These are phyloP conservation scores for Kregervanrija pseudodelftensis DNA, from an alignment of 805 yeast genomes.

Conservation along the genomic window DNA sequence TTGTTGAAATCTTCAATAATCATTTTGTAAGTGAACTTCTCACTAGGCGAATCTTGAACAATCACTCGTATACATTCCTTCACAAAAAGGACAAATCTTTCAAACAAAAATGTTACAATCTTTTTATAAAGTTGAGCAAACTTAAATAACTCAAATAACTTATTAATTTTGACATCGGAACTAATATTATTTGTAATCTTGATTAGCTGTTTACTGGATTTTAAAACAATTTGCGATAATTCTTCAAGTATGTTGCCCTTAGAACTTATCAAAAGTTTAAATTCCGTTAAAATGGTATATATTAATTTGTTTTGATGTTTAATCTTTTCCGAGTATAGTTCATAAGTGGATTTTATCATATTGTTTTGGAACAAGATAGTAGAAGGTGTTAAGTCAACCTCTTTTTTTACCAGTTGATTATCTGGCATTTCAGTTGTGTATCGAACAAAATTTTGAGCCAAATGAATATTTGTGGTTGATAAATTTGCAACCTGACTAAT, in stretches of 20 bases:
- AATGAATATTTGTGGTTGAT: conserved; percentile 5
- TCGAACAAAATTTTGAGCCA: conserved; percentile 10
- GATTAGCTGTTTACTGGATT: conserved; percentile 1
- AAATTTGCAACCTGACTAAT: conserved; percentile 11
- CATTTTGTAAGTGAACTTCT: not conserved
- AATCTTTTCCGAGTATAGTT: conserved; percentile 17
- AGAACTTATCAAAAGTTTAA: conserved; percentile 12
- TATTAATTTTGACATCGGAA: no score
- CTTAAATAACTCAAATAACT: not conserved
- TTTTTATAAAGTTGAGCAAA: not conserved
- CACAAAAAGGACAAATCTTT: conserved; percentile 1
- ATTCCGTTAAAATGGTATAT: conserved; percentile 10
- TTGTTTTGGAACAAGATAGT: conserved; percentile 17
- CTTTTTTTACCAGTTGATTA: not conserved
- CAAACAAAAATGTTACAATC: not conserved
- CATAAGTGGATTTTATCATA: conserved; percentile 20
- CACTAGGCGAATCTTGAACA: not conserved
- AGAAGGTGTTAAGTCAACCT: conserved; percentile 15
- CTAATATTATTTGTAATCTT: not conserved
- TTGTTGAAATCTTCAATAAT: not conserved
- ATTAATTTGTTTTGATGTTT: conserved; percentile 12
- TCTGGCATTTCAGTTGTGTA: conserved; percentile 10
- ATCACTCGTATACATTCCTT: not conserved
- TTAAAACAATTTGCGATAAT: not conserved
- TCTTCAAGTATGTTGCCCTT: conserved; percentile 5